A percentile compares a stretch with the other conserved stretches of the same genome.
phyloP scores from a whole-genome alignment of 2,329 filamentous ascomycete genomes.

The Fusarium acutatum region DNA sequence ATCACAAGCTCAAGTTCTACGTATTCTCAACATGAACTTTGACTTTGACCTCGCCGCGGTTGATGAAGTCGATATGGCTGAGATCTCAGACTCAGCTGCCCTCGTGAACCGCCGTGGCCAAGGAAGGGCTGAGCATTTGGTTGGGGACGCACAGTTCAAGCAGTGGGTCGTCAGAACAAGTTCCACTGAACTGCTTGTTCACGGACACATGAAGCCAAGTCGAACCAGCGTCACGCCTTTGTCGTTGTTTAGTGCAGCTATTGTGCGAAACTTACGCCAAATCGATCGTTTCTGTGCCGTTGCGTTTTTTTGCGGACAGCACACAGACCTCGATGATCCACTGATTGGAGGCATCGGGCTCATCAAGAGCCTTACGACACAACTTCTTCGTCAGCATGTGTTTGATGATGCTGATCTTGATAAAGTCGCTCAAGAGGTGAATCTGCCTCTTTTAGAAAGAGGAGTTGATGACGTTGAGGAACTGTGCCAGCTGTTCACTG shows the following conservation, averaged over 20 bases:
- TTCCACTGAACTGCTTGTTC: not conserved
- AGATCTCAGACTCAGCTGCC: not conserved
- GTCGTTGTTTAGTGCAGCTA: not conserved
- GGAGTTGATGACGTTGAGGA: rapidly evolving
- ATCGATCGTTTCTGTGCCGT: not conserved
- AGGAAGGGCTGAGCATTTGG: not conserved
- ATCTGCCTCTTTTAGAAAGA: not conserved
- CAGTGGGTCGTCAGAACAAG: not conserved
- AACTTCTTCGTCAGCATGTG: not conserved
- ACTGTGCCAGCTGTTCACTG: rapidly evolving
- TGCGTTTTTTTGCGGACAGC: not conserved
- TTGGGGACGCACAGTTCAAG: not conserved
- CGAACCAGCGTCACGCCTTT: not conserved
- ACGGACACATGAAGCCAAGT: not conserved
- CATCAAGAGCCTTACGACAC: not conserved
- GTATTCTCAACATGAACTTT: not conserved
- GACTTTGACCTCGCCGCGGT: not conserved
- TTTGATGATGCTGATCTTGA: not conserved
- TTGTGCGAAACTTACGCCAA: not conserved
- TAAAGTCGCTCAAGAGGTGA: rapidly evolving
- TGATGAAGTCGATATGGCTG: not conserved
- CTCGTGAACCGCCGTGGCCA: not conserved
- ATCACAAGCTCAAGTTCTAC: not conserved
- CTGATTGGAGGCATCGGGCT: rapidly evolving
- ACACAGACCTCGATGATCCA: not conserved